Evolutionary conservation across 2,329 filamentous ascomycete species (phyloP).

Genomic region (Zymoseptoria pseudotritici): DNA sequence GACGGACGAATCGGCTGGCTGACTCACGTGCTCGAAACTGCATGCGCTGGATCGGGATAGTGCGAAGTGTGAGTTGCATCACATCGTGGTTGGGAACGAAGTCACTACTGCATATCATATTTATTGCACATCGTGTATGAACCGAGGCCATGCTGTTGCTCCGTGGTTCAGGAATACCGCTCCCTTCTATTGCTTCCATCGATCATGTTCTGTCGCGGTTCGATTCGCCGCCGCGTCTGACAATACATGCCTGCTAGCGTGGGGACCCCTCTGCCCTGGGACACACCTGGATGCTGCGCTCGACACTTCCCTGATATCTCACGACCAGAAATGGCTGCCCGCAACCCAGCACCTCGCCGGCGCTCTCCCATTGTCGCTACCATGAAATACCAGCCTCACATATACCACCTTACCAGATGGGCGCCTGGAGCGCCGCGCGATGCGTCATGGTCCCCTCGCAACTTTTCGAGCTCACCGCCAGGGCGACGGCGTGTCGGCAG

Average conservation of each 20-base stretch:
- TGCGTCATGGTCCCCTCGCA: neutral
- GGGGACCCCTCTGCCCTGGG: neutral
- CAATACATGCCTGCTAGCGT: neutral
- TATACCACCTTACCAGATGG: neutral
- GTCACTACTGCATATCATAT: too few relatives aligned
- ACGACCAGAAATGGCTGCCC: neutral
- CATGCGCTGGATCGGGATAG: neutral
- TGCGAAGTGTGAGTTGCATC: neutral
- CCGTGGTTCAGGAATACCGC: neutral
- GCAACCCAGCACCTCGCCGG: neutral
- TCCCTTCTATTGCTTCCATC: neutral
- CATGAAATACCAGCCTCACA: neutral
- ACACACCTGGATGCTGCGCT: neutral
- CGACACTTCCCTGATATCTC: neutral
- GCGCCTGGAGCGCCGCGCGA: too few relatives aligned
- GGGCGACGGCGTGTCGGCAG: neutral
- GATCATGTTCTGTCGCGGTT: neutral
- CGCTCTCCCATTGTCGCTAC: neutral
- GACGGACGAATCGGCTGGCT: neutral
- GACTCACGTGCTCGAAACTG: slow-evolving; percentile 4
- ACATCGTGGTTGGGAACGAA: neutral
- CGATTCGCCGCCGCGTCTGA: neutral
- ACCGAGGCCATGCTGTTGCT: neutral
- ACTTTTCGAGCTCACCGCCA: neutral
- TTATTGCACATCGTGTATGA: too few relatives aligned